phyloP scores from a whole-genome alignment of 2,329 filamentous ascomycete genomes.

The Dactylellina haptotyla region DNA sequence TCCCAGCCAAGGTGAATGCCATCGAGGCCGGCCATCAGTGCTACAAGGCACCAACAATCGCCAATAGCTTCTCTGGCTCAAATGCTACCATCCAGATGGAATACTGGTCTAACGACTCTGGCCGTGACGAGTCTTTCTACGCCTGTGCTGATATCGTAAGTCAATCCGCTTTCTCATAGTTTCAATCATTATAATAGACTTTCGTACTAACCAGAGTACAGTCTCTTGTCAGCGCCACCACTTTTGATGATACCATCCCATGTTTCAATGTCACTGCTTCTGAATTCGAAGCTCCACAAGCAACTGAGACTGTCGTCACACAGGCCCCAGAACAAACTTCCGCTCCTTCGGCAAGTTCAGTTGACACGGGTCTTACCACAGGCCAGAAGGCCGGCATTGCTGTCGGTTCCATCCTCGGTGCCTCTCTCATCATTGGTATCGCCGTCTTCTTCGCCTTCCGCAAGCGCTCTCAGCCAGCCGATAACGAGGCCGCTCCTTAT shows the following conservation, averaged over 20 bases:
- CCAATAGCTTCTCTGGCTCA: conserved; percentile 61
- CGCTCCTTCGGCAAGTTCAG: conserved; percentile 5
- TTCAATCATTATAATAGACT: not conserved
- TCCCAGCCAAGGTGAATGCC: conserved; percentile 60
- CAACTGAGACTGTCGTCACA: conserved; percentile 54
- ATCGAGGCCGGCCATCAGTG: conserved; percentile 65
- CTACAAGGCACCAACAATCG: conserved; percentile 60
- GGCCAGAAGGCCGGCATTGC: conserved; percentile 58
- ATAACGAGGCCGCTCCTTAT: conserved; percentile 47
- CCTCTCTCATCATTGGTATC: conserved; percentile 47
- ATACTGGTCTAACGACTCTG: conserved; percentile 64
- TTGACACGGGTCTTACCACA: conserved; percentile 40
- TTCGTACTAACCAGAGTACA: conserved; percentile 33
- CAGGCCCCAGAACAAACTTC: conserved; percentile 23
- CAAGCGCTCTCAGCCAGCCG: conserved; percentile 35
- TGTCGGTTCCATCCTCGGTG: conserved; percentile 57
- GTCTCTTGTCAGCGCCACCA: conserved; percentile 61
- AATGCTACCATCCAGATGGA: conserved; percentile 67
- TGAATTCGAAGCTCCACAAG: conserved; percentile 58
- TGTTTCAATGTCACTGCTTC: conserved; percentile 65
- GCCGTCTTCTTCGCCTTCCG: conserved; percentile 55
- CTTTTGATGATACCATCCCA: conserved; percentile 60
- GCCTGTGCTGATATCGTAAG: conserved; percentile 66
- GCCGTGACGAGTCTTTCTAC: conserved; percentile 64
- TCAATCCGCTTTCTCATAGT: not conserved